Evolutionary conservation across 805 yeast genomes (phyloP).

Genomic region (Lipomyces starkeyi): DNA sequence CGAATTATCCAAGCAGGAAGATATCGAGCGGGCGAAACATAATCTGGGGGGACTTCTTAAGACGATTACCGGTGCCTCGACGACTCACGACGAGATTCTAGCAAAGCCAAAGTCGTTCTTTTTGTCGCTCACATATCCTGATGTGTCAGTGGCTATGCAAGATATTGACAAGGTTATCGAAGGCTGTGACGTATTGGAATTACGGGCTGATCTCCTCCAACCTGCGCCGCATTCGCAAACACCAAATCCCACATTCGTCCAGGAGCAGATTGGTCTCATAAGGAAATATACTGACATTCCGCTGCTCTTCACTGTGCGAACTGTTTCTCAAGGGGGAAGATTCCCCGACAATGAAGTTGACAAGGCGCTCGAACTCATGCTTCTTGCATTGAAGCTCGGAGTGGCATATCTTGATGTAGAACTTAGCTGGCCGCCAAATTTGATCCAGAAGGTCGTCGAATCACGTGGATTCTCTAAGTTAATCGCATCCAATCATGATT

Average conservation of each 20-base stretch:
- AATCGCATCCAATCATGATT: constrained; percentile 85
- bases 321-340: constrained; percentile 79
- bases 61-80: constrained; percentile 63
- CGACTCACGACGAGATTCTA: constrained; percentile 49
- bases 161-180: constrained; percentile 59
- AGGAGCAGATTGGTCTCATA: constrained; percentile 72
- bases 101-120: constrained; percentile 58
- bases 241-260: constrained; percentile 57
- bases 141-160: constrained; percentile 55
- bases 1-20: constrained; percentile 56
- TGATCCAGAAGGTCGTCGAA: constrained; percentile 59
- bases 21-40: constrained; percentile 20
- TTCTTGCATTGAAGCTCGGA: constrained; percentile 74
- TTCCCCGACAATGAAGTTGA: constrained; percentile 66
- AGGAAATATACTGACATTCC: constrained; percentile 73
- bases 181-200: constrained; percentile 83
- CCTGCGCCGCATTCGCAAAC: constrained; percentile 31
- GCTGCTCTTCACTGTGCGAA: constrained; percentile 79
- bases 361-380: constrained; percentile 57
- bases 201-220: constrained; percentile 72
- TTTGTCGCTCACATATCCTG: constrained; percentile 73
- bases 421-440: constrained; percentile 64
- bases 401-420: constrained; percentile 83
- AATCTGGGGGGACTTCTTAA: constrained; percentile 60
- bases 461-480: constrained; percentile 67